Conservation (phyloP, 148 eudicot genomes). For the Persicaria maculosa region DNA sequence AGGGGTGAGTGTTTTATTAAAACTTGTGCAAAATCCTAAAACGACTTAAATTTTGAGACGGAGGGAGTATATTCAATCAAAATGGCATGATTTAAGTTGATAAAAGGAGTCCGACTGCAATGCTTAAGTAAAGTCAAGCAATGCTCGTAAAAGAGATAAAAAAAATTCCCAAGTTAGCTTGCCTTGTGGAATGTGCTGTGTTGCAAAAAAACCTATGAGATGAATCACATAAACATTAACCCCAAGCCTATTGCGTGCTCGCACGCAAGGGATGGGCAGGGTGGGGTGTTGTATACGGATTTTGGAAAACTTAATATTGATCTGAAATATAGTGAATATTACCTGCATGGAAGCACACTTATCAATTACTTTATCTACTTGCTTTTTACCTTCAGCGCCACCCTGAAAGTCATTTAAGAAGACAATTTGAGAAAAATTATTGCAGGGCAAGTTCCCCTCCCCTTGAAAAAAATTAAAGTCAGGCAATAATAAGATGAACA, state of each 20-base stretch:
- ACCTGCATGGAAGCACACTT: constrained; percentile 98
- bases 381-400: constrained; percentile 96
- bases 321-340: constrained; percentile 1
- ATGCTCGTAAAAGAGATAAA: neutral
- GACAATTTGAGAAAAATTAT: neutral
- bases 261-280: neutral
- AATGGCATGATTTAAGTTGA: neutral
- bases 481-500: neutral
- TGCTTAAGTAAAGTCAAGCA: neutral
- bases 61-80: neutral
- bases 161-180: neutral
- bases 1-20: too few species aligned
- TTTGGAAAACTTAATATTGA: neutral
- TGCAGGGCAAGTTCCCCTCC: neutral
- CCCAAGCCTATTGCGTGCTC: neutral
- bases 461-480: neutral
- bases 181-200: neutral
- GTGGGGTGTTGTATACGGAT: neutral
- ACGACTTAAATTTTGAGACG: too few species aligned
- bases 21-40: too few species aligned
- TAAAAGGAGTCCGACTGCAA: neutral
- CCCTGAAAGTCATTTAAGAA: constrained; percentile 41
- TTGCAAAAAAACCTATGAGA: neutral
- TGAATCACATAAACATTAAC: neutral
- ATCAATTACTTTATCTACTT: constrained; percentile 92